Percentiles rank a stretch among this genome's conserved stretches.
Evolutionary conservation across 2,329 filamentous ascomycete species (phyloP).

Genomic region (Aspergillus unguis): DNA sequence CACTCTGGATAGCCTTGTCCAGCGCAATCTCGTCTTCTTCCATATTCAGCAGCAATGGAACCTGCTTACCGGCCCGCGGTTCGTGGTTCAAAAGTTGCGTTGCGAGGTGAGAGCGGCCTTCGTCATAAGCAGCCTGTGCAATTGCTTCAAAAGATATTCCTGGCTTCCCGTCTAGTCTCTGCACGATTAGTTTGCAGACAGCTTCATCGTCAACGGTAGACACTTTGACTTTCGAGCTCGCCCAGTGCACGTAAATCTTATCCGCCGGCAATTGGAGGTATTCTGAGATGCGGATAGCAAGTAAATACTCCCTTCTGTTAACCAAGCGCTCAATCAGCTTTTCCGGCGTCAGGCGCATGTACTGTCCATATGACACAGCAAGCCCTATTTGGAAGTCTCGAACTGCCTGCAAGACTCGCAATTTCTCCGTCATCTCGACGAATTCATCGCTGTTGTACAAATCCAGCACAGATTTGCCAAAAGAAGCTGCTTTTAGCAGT

Average conservation of each 20-base stretch:
- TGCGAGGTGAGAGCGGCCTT: slow-evolving; percentile 82
- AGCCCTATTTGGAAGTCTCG: slow-evolving; percentile 88
- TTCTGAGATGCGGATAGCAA: slow-evolving; percentile 82
- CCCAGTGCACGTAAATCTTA: slow-evolving; percentile 95
- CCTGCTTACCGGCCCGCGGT: slow-evolving; percentile 90
- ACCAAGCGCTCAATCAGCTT: slow-evolving; percentile 81
- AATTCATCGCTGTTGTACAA: slow-evolving; percentile 98
- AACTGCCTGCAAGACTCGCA: slow-evolving; percentile 88
- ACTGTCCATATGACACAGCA: slow-evolving; percentile 90
- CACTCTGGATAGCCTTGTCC: slow-evolving; percentile 94
- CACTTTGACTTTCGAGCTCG: slow-evolving; percentile 83
- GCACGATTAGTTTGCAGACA: slow-evolving; percentile 81
- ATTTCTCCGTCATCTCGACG: slow-evolving; percentile 93
- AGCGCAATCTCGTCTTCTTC: slow-evolving; percentile 92
- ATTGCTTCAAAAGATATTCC: slow-evolving; percentile 96
- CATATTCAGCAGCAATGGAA: slow-evolving; percentile 88
- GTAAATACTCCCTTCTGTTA: slow-evolving; percentile 83
- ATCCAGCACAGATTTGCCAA: slow-evolving; percentile 94
- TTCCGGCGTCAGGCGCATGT: slow-evolving; percentile 83
- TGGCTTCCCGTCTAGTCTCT: slow-evolving; percentile 78
- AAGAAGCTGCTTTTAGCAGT: slow-evolving; percentile 91
- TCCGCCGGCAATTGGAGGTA: slow-evolving; percentile 84
- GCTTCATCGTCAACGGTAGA: slow-evolving; percentile 83
- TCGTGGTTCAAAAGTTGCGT: slow-evolving; percentile 92
- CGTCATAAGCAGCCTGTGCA: slow-evolving; percentile 87